phyloP scores from a whole-genome alignment of 768 basidiomycete species.

The Lactarius psammicola region DNA sequence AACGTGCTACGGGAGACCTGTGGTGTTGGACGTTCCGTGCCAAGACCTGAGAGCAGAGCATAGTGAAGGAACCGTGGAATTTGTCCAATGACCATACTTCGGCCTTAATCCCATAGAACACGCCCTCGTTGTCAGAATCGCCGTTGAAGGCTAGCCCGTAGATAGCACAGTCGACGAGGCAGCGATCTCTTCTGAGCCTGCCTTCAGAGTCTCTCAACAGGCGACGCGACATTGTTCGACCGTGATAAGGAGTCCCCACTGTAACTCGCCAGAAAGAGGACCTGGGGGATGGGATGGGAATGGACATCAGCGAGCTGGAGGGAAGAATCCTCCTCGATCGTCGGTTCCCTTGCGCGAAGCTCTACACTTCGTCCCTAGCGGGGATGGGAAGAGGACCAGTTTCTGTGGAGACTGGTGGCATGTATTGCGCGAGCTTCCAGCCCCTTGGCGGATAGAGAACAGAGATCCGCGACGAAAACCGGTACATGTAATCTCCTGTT shows the following conservation, averaged over 20 bases:
- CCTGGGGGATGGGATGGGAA: conserved; percentile 31
- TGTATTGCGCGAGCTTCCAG: conserved; percentile 39
- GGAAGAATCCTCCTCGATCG: conserved; percentile 10
- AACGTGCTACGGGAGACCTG: conserved; percentile 18
- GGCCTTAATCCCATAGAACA: conserved; percentile 22
- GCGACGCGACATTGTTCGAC: conserved; percentile 32
- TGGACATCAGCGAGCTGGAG: conserved; percentile 23
- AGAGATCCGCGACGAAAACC: conserved; percentile 33
- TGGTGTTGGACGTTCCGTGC: conserved; percentile 7
- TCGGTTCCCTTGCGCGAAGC: conserved; percentile 29
- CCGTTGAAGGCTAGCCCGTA: conserved; percentile 35
- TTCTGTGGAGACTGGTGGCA: conserved; percentile 38
- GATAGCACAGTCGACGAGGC: conserved; percentile 23
- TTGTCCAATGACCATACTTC: conserved; percentile 35
- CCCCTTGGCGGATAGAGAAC: conserved; percentile 35
- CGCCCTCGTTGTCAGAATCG: conserved; percentile 31
- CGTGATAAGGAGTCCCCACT: conserved; percentile 37
- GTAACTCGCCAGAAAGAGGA: conserved; percentile 35
- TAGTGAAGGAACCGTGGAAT: conserved; percentile 35
- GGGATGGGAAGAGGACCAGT: conserved; percentile 37
- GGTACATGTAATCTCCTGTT: conserved; percentile 37
- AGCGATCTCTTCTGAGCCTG: conserved; percentile 35
- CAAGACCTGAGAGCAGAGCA: conserved; percentile 15
- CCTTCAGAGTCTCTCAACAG: conserved; percentile 40
- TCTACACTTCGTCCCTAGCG: conserved; percentile 29